Conservation (phyloP, 805 yeast genomes). For the Aciculoconidium aculeatum region DNA sequence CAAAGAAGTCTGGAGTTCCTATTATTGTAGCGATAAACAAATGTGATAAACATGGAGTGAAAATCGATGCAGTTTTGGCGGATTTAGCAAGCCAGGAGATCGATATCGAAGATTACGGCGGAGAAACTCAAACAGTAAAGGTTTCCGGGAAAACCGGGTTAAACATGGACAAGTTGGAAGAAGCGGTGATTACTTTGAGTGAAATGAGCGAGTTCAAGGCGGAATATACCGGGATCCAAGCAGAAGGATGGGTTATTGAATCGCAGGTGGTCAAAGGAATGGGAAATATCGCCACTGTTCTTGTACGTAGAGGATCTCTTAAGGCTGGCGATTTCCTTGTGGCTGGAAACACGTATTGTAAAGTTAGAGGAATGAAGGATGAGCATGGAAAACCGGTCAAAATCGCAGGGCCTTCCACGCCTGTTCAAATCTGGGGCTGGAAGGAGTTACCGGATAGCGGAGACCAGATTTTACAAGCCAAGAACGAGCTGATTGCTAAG, state of each 20-base stretch:
- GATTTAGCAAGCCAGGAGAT: conserved; percentile 76
- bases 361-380: conserved; percentile 71
- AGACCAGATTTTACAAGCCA: conserved; percentile 72
- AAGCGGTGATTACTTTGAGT: conserved; percentile 77
- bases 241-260: conserved; percentile 89
- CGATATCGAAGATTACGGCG: conserved; percentile 89
- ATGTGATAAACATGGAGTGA: conserved; percentile 74
- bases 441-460: conserved; percentile 90
- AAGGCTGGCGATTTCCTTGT: conserved; percentile 68
- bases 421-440: conserved; percentile 94
- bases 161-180: conserved; percentile 87
- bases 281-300: conserved; percentile 81
- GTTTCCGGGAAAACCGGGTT: conserved; percentile 87
- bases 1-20: conserved; percentile 74
- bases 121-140: conserved; percentile 83
- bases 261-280: conserved; percentile 74
- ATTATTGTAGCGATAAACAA: conserved; percentile 90
- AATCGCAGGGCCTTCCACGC: conserved; percentile 77
- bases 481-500: conserved; percentile 68
- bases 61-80: conserved; percentile 67
- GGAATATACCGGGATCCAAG: conserved; percentile 41
- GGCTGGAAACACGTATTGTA: conserved; percentile 84
- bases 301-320: conserved; percentile 74
- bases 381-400: conserved; percentile 62
- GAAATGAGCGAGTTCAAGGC: conserved; percentile 79